Evolutionary conservation across 176 grass and related monocot genomes (phyloP).

Genomic region (Oryza rufipogon): DNA sequence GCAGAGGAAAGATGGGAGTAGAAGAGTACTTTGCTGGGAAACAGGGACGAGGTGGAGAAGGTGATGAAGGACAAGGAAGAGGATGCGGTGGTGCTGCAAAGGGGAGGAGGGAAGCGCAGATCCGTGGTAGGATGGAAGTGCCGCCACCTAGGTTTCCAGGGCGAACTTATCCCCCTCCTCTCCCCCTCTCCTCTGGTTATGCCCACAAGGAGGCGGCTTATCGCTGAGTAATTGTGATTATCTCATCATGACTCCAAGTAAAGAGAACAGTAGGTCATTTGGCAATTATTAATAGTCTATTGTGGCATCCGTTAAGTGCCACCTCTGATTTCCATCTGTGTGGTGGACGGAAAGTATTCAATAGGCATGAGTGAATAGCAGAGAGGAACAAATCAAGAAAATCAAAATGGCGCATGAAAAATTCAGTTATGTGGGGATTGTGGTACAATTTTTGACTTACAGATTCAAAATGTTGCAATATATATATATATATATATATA

Average conservation of each 20-base stretch:
- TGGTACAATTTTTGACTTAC: slow-evolving; percentile 22
- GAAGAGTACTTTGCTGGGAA: not conserved
- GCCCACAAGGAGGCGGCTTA: not conserved
- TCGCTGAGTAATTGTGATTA: not conserved
- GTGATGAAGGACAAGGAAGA: not conserved
- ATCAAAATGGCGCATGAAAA: not conserved
- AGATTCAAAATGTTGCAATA: slow-evolving; percentile 20
- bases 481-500: not conserved
- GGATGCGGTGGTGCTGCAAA: not conserved
- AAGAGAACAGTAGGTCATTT: not conserved
- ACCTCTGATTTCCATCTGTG: not conserved
- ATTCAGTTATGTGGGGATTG: not conserved
- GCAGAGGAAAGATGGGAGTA: not conserved
- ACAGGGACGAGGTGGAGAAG: not conserved
- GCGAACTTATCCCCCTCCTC: not conserved
- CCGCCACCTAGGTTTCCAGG: not conserved
- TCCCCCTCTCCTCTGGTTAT: no score
- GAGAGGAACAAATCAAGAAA: not conserved
- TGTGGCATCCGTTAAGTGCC: not conserved
- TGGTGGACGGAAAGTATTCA: not conserved
- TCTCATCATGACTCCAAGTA: not conserved
- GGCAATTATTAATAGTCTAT: not conserved
- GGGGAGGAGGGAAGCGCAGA: not conserved
- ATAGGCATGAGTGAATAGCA: not conserved
- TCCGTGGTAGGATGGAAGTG: not conserved